These are phyloP conservation scores for Mycena vulgaris DNA, from an alignment of 768 basidiomycete species.

Conservation along the genomic window DNA sequence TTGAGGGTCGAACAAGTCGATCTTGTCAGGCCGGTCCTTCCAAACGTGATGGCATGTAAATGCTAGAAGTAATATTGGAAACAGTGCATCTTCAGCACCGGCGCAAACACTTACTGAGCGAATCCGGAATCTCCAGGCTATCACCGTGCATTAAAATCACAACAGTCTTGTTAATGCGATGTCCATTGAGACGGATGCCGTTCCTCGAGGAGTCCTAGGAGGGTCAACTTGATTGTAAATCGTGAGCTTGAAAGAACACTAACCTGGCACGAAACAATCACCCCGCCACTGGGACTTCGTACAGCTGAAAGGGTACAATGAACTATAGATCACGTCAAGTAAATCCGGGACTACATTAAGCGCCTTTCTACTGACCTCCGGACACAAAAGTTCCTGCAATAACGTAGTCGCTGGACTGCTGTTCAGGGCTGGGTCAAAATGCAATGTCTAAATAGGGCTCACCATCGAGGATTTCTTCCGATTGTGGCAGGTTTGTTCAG, in stretches of 20 bases:
- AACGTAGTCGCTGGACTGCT: slow-evolving; percentile 70
- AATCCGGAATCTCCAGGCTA: slow-evolving; percentile 75
- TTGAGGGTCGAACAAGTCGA: slow-evolving; percentile 70
- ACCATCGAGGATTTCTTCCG: slow-evolving; percentile 85
- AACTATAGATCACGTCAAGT: neutral
- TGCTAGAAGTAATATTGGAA: slow-evolving; percentile 52
- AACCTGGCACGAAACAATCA: slow-evolving; percentile 87
- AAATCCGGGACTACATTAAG: neutral
- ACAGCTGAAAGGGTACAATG: slow-evolving; percentile 61
- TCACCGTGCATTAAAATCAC: slow-evolving; percentile 88
- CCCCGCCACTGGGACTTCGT: slow-evolving; percentile 76
- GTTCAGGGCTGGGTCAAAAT: slow-evolving; percentile 16
- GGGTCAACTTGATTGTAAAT: neutral
- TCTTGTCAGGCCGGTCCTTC: slow-evolving; percentile 67
- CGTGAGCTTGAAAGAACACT: neutral
- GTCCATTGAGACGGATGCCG: slow-evolving; percentile 79
- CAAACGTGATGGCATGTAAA: slow-evolving; percentile 78
- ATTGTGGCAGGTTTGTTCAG: slow-evolving; percentile 77
- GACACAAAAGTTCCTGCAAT: slow-evolving; percentile 76
- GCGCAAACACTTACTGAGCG: slow-evolving; percentile 62
- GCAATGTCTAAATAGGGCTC: slow-evolving; percentile 40
- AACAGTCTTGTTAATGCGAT: slow-evolving; percentile 75
- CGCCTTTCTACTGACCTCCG: slow-evolving; percentile 75
- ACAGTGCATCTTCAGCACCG: neutral
- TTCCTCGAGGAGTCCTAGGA: slow-evolving; percentile 83